A percentile compares a stretch with the other conserved stretches of the same genome.
Evolutionary conservation across 129 eudicot species (phyloP).

Genomic region (Arctium lappa): DNA sequence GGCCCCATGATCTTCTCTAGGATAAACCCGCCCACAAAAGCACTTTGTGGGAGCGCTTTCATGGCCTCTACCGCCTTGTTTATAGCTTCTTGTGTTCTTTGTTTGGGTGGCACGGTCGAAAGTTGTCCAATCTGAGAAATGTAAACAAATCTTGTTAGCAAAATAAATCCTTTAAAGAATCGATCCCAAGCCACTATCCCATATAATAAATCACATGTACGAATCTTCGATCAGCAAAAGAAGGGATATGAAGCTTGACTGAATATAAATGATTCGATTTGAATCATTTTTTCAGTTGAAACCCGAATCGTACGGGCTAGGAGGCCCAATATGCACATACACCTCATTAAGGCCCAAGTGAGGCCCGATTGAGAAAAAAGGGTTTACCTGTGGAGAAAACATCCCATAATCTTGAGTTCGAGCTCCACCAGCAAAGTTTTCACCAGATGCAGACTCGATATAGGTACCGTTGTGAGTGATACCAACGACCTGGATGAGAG

Average conservation of each 20-base stretch:
- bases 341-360: not conserved
- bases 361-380: not conserved
- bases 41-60: constrained; percentile 50
- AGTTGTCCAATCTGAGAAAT: constrained; percentile 79
- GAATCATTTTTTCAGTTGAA: not conserved
- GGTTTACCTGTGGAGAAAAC: constrained; percentile 85
- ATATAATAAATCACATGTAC: not conserved
- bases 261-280: not conserved
- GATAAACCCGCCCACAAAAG: constrained; percentile 78
- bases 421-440: constrained; percentile 46
- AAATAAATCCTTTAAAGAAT: not conserved
- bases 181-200: not conserved
- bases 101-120: constrained; percentile 82
- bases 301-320: not conserved
- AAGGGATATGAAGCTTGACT: not conserved
- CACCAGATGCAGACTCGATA: constrained; percentile 84
- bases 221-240: not conserved
- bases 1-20: constrained; percentile 85
- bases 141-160: not conserved
- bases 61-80: constrained; percentile 55
- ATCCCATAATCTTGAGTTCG: constrained; percentile 61
- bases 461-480: constrained; percentile 70
- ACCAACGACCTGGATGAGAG: constrained; percentile 86
- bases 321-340: not conserved
- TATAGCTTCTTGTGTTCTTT: constrained; percentile 84